Evolutionary conservation across 306 rosid genomes (phyloP), one percentile per base, ranked within the genome.

Genomic region (Vigna mungo): DNA sequence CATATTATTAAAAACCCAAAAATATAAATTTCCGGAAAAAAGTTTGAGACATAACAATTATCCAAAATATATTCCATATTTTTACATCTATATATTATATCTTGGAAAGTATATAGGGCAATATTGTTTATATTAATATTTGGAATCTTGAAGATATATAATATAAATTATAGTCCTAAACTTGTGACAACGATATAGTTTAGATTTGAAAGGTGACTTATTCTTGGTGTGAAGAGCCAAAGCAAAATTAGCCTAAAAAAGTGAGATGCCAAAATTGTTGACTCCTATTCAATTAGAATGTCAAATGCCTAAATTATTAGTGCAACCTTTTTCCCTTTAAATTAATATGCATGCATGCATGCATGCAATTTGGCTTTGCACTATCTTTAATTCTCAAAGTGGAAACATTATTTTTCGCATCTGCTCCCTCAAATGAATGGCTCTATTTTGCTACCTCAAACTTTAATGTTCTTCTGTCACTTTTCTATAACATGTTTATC

Each of bases 221-320:
- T 71, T 71, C 21, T 52, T 39, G 34, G 11, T 52, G 47, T 12
- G 14, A 71, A 71, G 76, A 71, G 76, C 64, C 76, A 71, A 71
- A 71, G 65, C 9, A 0, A 47, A 25, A 47, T 46, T 1, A 25
- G 20, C 21, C 12, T 4, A 1, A 62, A 16, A 61, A 34, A 34
- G 25, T 34, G 27, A 36, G 25, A 62, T 62, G 4, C n/a, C 9
- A 41, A 69, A 68, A 3, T 44, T 67, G 17, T 51, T 32, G 75
- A 51, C 41, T 6, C 47, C 32, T 54, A 5, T 48, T 48, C 18
- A 48, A 48, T 51, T 51, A 6, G 75, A 70, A 71, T 71, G 63
- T 71, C 76, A 71, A 71, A 71, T 17, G 34, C 76, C 6, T 71
- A 52, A 39, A 65, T 65, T 64, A 64, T 64, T 39, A 39, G 16